Evolutionary conservation across 805 yeast species (phyloP), one percentile per base, ranked within the genome.

Genomic region (Candida sithepensis): DNA sequence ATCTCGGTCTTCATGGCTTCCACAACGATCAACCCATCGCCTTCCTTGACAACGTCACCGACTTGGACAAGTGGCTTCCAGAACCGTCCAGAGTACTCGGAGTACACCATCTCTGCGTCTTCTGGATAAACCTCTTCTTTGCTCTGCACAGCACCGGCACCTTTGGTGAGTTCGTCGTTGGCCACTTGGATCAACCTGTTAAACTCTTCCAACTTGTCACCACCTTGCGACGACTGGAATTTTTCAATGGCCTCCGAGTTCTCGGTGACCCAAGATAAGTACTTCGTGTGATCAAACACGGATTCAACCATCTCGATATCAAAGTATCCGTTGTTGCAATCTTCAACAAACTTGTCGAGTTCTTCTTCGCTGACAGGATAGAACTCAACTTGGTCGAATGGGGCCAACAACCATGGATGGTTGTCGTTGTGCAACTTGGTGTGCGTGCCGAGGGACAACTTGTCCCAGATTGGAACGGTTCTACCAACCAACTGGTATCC

Each of bases 1-100:
- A 92, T 92, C 69, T 92, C 99, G 0, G 98, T 94, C 75, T 92
- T 92, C 99, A 92, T 92, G 46, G 99, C 98, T 68, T 92, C 99
- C 45, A 92, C 88, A 36, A 94, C 89, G 55, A 92, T 78, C 51
- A 92, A 73, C 4, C 89, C 89, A 58, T 88, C 92, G 30, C 91
- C 95, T 41, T 70, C 76, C 44, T 72, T 69, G 23, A 92, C 95
- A 4, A 54, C 68, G 58, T 87, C 94, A 21, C 97, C 97, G 41
- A 77, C 91, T 48, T 75, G 69, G 24, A 85, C 95, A 55, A 90
- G 70, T 1, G 95, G 81, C 68, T 94, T 92, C 99, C 99, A 92
- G 77, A 87, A 90, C 57, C 98, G 77, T 47, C 98, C 99, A n/a
- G 96, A 86, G 65, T 82, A 94, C 66, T 94, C 97, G 20, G 97